These are phyloP conservation scores for Citeromyces hawaiiensis DNA, from an alignment of 1,139 yeast species.

Conservation along the genomic window DNA sequence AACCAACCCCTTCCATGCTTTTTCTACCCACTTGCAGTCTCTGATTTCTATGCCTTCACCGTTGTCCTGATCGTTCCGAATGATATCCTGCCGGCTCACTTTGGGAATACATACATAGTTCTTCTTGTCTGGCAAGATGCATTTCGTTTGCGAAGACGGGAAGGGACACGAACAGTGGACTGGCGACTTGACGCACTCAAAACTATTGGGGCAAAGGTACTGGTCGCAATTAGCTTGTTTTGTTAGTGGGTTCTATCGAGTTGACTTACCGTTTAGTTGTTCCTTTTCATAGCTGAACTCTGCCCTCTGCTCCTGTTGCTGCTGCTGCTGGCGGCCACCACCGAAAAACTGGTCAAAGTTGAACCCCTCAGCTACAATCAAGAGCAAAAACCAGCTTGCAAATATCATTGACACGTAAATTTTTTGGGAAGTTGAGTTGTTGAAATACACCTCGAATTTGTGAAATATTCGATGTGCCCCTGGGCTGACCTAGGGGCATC, in stretches of 20 bases:
- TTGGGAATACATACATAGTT: slow-evolving; percentile 65
- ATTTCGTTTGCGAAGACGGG: slow-evolving; percentile 74
- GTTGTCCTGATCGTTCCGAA: slow-evolving; percentile 13
- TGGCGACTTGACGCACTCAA: slow-evolving; percentile 57
- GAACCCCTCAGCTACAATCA: neutral
- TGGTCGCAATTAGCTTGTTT: slow-evolving; percentile 34
- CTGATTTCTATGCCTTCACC: slow-evolving; percentile 32
- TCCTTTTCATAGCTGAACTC: slow-evolving; percentile 20
- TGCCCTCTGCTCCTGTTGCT: slow-evolving; percentile 21
- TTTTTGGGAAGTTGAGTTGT: no score
- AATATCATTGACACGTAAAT: neutral
- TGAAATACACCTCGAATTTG: neutral
- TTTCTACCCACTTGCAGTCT: slow-evolving; percentile 68
- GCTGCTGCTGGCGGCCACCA: slow-evolving; percentile 17
- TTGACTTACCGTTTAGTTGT: slow-evolving; percentile 17
- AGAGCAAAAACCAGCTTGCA: slow-evolving; percentile 1
- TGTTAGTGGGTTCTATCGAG: neutral
- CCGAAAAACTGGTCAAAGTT: slow-evolving; percentile 2
- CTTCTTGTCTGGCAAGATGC: slow-evolving; percentile 56
- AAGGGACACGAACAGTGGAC: slow-evolving; percentile 83
- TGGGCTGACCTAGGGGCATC: no score
- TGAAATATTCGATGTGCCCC: neutral
- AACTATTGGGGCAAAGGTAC: slow-evolving; percentile 75
- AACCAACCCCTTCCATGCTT: slow-evolving; percentile 27
- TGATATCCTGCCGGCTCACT: slow-evolving; percentile 9